phyloP scores from a whole-genome alignment of 495 filamentous ascomycete species.

The Aspergillus bertholletiae region DNA sequence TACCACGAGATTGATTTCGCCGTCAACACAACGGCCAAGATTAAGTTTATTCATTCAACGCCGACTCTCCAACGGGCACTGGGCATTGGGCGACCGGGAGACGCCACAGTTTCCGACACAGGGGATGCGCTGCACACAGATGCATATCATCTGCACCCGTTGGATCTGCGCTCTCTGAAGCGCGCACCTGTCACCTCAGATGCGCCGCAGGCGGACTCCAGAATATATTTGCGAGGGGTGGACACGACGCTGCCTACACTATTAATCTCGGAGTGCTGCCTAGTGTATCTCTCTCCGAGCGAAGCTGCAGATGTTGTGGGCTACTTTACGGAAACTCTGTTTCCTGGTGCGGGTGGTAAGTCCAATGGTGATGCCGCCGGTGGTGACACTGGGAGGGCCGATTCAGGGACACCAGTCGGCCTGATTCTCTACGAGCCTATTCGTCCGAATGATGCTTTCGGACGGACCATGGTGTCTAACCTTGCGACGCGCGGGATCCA shows the following conservation, averaged over 20 bases:
- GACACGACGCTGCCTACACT: slow-evolving; percentile 68
- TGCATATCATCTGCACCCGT: slow-evolving; percentile 69
- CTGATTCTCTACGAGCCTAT: slow-evolving; percentile 89
- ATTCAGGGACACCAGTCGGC: slow-evolving; percentile 39
- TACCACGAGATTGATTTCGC: slow-evolving; percentile 97
- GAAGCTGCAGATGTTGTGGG: slow-evolving; percentile 61
- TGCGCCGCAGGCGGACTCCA: slow-evolving; percentile 14
- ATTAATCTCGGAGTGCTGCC: slow-evolving; percentile 88
- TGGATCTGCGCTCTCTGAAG: slow-evolving; percentile 70
- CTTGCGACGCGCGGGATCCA: slow-evolving; percentile 79
- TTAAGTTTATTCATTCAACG: slow-evolving; percentile 44
- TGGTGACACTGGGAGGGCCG: neutral
- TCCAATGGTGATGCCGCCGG: slow-evolving; percentile 1
- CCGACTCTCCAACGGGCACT: slow-evolving; percentile 32
- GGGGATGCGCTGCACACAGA: slow-evolving; percentile 41
- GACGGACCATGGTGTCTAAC: slow-evolving; percentile 85
- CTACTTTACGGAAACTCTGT: slow-evolving; percentile 58
- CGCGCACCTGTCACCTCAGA: slow-evolving; percentile 1
- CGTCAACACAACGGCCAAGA: slow-evolving; percentile 64
- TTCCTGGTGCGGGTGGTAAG: slow-evolving; percentile 17
- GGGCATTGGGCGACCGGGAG: slow-evolving; percentile 16
- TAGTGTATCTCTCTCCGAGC: slow-evolving; percentile 73
- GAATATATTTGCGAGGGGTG: slow-evolving; percentile 28
- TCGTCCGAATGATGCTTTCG: slow-evolving; percentile 77
- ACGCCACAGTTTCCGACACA: slow-evolving; percentile 32